Evolutionary conservation across 495 filamentous ascomycete genomes (phyloP), one percentile per base, ranked within the genome.

Genomic region (Hypoxylon crocopeplum): DNA sequence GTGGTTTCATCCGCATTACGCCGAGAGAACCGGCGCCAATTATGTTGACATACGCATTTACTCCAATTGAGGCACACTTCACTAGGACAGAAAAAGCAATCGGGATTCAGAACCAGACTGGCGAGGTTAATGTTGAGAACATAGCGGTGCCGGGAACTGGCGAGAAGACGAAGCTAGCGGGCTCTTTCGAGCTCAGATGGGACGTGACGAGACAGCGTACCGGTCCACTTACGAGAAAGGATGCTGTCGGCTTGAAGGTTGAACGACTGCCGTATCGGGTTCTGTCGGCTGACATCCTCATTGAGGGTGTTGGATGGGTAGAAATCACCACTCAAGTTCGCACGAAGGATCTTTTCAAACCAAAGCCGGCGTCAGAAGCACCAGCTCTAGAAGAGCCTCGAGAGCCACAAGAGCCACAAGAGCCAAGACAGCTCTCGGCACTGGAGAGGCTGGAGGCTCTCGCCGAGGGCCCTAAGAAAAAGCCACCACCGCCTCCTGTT

Each of bases 251-350:
- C 20, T 68, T 89, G 21, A 81, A 78, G 17, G 73, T 82, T 6
- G 77, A 86, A 0, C 56, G 60, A 17, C 74, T 98, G 30, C 93
- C 92, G 2, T 99, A 93, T 69, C 80, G 79, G 7, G 84, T 97
- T 2, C 77, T 93, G 47, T 81, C 86, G 5, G 81, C 88, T 0
- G 94, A 99, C 69, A 84, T 99, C 30, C 75, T 99, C 6, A 86
- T 99, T 29, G 92, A 97, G 62, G 90, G 93, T 15, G 86, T 86
- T 33, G 94, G 94, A 2, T 99, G 95, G 93, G 81, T 99, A 6
- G 94, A 99, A 70, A 71, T 99, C 15, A 87, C 84, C 5, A 85
- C 87, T 11, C 93, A 98, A 72, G 81, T 94, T 6, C 84, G 93
- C 17, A 82, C 80, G 19, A 83, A 60, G 62, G 64, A 72, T 20